Evolutionary conservation across 1,284 basidiomycete genomes (phyloP).

Genomic region (Ustilago curta): DNA sequence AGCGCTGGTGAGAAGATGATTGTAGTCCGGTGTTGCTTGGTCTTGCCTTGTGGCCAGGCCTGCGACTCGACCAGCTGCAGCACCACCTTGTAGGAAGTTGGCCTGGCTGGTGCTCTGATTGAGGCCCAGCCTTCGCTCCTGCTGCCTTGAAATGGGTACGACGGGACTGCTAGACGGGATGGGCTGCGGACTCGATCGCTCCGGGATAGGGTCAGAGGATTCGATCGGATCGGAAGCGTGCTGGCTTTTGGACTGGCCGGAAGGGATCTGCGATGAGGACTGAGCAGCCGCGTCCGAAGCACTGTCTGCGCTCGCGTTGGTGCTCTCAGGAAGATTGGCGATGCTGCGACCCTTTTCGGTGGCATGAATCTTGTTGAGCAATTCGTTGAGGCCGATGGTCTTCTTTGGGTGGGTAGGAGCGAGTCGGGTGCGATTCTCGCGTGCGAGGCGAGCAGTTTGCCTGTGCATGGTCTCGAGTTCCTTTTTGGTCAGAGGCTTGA

Average conservation of each 20-base stretch:
- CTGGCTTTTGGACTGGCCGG: conserved; percentile 43
- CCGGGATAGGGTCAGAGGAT: conserved; percentile 43
- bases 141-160: conserved; percentile 34
- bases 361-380: conserved; percentile 53
- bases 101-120: conserved; percentile 27
- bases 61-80: conserved; percentile 16
- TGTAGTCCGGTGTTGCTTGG: conserved; percentile 5
- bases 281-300: conserved; percentile 13
- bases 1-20: conserved; percentile 4
- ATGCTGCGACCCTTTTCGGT: conserved; percentile 17
- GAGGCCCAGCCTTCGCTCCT: conserved; percentile 31
- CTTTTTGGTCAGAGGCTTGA: conserved; percentile 58
- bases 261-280: conserved; percentile 44
- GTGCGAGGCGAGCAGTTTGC: conserved; percentile 56
- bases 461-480: conserved; percentile 61
- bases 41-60: conserved; percentile 34
- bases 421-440: conserved; percentile 50
- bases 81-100: conserved; percentile 10
- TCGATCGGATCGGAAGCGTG: conserved; percentile 50
- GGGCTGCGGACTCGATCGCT: conserved; percentile 34
- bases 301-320: conserved; percentile 11
- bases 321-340: not conserved
- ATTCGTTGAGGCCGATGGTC: conserved; percentile 53
- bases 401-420: conserved; percentile 42
- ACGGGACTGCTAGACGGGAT: conserved; percentile 37